phyloP scores from a whole-genome alignment of 2,329 filamentous ascomycete genomes.

The Thermoascus crustaceus region DNA sequence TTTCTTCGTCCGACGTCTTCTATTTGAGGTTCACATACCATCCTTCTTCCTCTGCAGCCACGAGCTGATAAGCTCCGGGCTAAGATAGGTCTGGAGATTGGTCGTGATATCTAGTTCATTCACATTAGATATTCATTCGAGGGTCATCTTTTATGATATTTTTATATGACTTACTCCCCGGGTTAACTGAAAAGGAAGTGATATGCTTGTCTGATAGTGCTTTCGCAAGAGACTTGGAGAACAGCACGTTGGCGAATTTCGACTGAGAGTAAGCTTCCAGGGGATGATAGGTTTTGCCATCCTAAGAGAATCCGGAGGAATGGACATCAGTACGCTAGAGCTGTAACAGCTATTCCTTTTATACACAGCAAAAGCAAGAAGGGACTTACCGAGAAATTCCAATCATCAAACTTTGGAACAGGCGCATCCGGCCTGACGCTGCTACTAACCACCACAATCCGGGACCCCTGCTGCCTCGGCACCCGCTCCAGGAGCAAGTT shows the following conservation, averaged over 20 bases:
- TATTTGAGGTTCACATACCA: constrained; percentile 6
- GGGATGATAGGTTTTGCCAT: constrained; percentile 17
- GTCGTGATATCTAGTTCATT: constrained; percentile 13
- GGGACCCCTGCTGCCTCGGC: constrained; percentile 5
- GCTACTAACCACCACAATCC: constrained; percentile 16
- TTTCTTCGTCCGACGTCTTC: not conserved
- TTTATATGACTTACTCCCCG: constrained; percentile 16
- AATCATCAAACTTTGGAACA: constrained; percentile 14
- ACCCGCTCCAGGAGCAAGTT: constrained; percentile 13
- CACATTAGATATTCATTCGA: not conserved
- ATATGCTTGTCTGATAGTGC: constrained; percentile 8
- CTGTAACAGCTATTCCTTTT: not conserved
- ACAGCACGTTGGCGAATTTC: constrained; percentile 20
- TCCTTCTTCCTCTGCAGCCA: constrained; percentile 19
- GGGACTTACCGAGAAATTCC: constrained; percentile 15
- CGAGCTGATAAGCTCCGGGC: constrained; percentile 12
- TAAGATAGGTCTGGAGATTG: constrained; percentile 15
- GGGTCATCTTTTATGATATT: too few relatives aligned
- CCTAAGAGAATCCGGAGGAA: constrained; percentile 11
- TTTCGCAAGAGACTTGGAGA: constrained; percentile 15
- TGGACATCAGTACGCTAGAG: too few relatives aligned
- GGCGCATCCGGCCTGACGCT: constrained; percentile 14
- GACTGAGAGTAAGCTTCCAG: constrained; percentile 19
- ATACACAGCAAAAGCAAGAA: not conserved
- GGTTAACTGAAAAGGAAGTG: constrained; percentile 17